Conservation (phyloP, 2,329 filamentous ascomycete genomes). For the Colletotrichum sp. region DNA sequence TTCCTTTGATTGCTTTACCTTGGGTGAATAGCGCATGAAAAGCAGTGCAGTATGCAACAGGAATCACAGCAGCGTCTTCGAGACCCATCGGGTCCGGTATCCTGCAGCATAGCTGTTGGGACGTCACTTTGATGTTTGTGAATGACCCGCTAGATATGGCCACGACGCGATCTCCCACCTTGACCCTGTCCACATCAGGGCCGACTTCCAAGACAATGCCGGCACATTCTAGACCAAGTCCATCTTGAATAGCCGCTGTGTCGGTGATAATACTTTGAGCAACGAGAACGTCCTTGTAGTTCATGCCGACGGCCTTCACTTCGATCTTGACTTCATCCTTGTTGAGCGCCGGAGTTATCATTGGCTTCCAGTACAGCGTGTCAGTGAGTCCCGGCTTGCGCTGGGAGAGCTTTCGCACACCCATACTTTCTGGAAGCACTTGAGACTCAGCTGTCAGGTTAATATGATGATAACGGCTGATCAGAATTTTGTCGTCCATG, state of each 20-base stretch:
- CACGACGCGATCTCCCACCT: conserved; percentile 33
- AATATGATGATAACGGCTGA: conserved; percentile 24
- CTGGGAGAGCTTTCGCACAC: not conserved
- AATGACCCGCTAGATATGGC: conserved; percentile 1
- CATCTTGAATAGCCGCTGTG: conserved; percentile 31
- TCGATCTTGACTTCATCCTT: not conserved
- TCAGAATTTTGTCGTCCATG: conserved; percentile 25
- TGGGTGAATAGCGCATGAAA: conserved; percentile 23
- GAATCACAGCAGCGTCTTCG: conserved; percentile 33
- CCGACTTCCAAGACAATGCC: not conserved
- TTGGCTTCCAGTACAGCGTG: not conserved
- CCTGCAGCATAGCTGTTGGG: not conserved
- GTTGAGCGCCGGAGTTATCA: not conserved
- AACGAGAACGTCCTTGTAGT: conserved; percentile 22
- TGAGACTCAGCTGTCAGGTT: conserved; percentile 24
- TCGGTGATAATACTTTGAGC: not conserved
- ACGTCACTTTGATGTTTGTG: not conserved
- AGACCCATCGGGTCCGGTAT: conserved; percentile 34
- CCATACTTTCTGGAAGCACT: not conserved
- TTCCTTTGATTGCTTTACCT: not conserved
- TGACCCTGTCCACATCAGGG: conserved; percentile 23
- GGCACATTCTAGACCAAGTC: conserved; percentile 26
- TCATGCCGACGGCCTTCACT: conserved; percentile 4
- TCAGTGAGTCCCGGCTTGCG: not conserved
- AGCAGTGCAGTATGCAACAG: conserved; percentile 34